Evolutionary conservation across 208 protist species (phyloP), one percentile per base, ranked within the genome.

Genomic region (Leishmania tarentolae): DNA sequence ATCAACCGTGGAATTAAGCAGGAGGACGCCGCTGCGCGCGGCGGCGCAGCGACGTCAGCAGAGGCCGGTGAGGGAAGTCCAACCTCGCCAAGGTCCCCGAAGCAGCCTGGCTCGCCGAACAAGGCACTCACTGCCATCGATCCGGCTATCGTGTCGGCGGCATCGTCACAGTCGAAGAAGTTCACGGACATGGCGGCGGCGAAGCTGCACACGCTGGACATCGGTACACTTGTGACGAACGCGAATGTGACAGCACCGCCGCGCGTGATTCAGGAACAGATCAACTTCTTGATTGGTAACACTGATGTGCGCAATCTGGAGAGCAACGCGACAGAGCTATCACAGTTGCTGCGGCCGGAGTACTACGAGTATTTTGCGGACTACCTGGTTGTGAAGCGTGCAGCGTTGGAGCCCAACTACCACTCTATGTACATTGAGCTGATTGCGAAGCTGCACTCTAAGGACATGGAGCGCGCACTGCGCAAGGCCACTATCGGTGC

Each of bases 381-480:
- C 78, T 99, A 99, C 85, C 84, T 99, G 6, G 99, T 99, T 24
- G 93, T 99, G 28, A 99, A 99, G 87, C 98, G 99, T 50, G 98
- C 98, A 2, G 92, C 95, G n/a, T 92, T 99, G 21, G 99, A 99
- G 91, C 96, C 98, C 11, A 99, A 99, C 92, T 99, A 99, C 91
- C 98, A 99, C 84, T 73, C 50, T 56, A 90, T 99, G 61, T 99
- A 99, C 88, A 85, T 96, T 42, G 82, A 93, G 24, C 88, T 99
- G 24, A 78, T 99, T 69, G 85, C 88, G 8, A 92, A 91, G 74
- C 81, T 99, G 68, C 83, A 94, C 73, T 93, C 88, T 19, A 89
- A 85, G 82, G 92, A 96, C 15, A 87, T 99, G 42, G 89, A 98
- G n/a, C 89, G 87, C 50, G 85, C 89, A 7, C 83, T 99, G 68